Percentiles rank a stretch among this genome's conserved stretches.
Conservation (phyloP, 208 protist species). For the Wallacemonas sp. region DNA sequence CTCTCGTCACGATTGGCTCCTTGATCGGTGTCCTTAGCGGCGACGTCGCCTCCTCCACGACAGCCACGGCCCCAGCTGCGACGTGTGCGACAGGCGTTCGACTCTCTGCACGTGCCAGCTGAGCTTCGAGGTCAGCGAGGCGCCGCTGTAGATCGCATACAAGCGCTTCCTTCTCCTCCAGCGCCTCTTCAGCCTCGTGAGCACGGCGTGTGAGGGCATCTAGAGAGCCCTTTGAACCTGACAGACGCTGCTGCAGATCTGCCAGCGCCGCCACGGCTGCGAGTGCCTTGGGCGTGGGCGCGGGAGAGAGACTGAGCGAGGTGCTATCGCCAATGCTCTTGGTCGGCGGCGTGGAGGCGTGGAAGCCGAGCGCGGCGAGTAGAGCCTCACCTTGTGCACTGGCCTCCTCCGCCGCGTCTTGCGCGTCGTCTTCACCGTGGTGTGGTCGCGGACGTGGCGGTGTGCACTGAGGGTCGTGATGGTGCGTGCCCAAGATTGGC, state of each 20-base stretch:
- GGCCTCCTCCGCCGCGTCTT: background rate
- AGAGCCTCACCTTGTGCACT: too few relatives aligned
- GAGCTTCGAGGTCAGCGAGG: background rate
- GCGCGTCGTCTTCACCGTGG: background rate
- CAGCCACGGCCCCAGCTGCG: conserved; percentile 13
- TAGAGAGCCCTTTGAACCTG: conserved; percentile 22
- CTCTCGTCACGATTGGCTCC: too few relatives aligned
- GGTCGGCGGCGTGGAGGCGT: background rate
- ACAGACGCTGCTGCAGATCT: conserved; percentile 50
- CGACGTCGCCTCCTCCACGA: too few relatives aligned
- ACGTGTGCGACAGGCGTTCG: background rate
- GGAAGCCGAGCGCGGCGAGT: background rate
- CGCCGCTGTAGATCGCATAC: conserved; percentile 1
- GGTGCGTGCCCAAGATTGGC: too few relatives aligned
- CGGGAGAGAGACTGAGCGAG: conserved; percentile 8
- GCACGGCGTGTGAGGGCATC: conserved; percentile 21
- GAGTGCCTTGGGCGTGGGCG: conserved; percentile 15
- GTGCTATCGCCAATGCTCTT: background rate
- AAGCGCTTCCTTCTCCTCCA: conserved; percentile 9
- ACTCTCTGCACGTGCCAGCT: conserved; percentile 13
- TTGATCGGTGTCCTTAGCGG: too few relatives aligned
- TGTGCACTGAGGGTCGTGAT: too few relatives aligned
- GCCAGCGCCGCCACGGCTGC: conserved; percentile 58
- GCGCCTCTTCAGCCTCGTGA: conserved; percentile 3
- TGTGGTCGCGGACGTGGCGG: background rate